Evolutionary conservation across 371 early-diverging fungal genomes (phyloP), one percentile per base, ranked within the genome.

Genomic region (Lichtheimia corymbifera): DNA sequence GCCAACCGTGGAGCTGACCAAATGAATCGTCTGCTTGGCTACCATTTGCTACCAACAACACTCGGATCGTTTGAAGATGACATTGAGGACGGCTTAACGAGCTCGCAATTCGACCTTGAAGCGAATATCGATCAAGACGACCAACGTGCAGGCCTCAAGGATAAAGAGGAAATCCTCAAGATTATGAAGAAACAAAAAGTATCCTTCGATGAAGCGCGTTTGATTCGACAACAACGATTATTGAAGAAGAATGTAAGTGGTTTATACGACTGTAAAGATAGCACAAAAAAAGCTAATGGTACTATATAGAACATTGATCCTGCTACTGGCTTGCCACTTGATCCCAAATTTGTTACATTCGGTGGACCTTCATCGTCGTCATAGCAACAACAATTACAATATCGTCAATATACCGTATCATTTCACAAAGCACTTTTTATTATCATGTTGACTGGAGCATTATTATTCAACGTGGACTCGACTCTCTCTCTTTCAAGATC

Each of bases 151-250:
- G 93, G 93, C n/a, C 71, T 93, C 18, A 91, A 90, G 55, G 83
- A 89, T 58, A 84, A 86, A 22, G 86, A 88, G 35, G 87, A 87
- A 59, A 84, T 91, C 35, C 72, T 85, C 57, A 76, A 72, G 57
- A 91, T 93, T 40, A 93, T 93, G 92, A 83, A 83, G 62, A 76
- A 80, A 62, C 86, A 88, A 53, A 77, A 82, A 11, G 85, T 86
- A 24, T 80, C 84, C 27, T 93, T 93, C 78, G 93, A 93, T 74
- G 86, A 90, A 77, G 93, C 93, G 14, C 80, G 93, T 40, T 70
- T 91, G 41, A 88, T 91, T 65, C 84, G 88, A 44, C 91, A 91
- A 62, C 85, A 91, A 61, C 80, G 77, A 53, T 67, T 85, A 40
- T 82, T 92, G 75, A 77, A 83, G 55, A 83, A 82, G 55, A 89